A percentile compares a stretch with the other conserved stretches of the same genome.
Evolutionary conservation across 2,329 filamentous ascomycete species (phyloP).

Genomic region (Elsinoe batatas): DNA sequence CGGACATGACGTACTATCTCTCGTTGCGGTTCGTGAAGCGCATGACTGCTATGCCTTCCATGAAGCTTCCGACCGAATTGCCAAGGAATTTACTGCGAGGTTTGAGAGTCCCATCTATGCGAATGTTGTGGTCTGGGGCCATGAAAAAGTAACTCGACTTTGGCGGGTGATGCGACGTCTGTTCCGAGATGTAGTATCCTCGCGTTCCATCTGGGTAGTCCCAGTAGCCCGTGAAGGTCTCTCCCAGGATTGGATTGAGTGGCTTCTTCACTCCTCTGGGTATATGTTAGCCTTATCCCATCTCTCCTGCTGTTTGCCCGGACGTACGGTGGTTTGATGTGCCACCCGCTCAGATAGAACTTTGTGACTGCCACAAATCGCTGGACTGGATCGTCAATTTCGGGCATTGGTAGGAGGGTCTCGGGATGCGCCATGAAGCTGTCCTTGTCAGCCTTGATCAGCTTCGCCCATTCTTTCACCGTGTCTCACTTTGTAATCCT

Average conservation of each 20-base stretch:
- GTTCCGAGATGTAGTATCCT: slow-evolving; percentile 93
- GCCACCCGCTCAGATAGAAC: slow-evolving; percentile 97
- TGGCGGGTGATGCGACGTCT: slow-evolving; percentile 94
- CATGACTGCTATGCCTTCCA: slow-evolving; percentile 91
- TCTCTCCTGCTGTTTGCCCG: background rate
- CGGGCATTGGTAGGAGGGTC: slow-evolving; percentile 77
- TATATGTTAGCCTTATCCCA: background rate
- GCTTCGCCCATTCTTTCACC: background rate
- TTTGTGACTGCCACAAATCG: slow-evolving; percentile 93
- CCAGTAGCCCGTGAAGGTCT: slow-evolving; percentile 94
- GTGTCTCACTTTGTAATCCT: slow-evolving; percentile 87
- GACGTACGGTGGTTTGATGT: slow-evolving; percentile 87
- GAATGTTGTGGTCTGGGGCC: slow-evolving; percentile 84
- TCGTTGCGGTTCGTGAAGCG: slow-evolving; percentile 77
- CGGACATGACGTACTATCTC: slow-evolving; percentile 61
- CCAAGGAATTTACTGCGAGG: slow-evolving; percentile 90
- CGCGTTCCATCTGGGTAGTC: slow-evolving; percentile 66
- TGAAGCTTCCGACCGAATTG: slow-evolving; percentile 94
- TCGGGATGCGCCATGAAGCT: slow-evolving; percentile 99
- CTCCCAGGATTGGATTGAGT: slow-evolving; percentile 89
- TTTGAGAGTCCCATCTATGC: slow-evolving; percentile 91
- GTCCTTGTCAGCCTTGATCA: slow-evolving; percentile 15
- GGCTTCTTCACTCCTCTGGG: slow-evolving; percentile 92
- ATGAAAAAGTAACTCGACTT: slow-evolving; percentile 99
- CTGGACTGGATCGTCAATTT: slow-evolving; percentile 77